Percentiles rank a stretch among this genome's conserved stretches.
Evolutionary conservation across 208 protist species (phyloP).

Genomic region (Trypanosoma theileri): DNA sequence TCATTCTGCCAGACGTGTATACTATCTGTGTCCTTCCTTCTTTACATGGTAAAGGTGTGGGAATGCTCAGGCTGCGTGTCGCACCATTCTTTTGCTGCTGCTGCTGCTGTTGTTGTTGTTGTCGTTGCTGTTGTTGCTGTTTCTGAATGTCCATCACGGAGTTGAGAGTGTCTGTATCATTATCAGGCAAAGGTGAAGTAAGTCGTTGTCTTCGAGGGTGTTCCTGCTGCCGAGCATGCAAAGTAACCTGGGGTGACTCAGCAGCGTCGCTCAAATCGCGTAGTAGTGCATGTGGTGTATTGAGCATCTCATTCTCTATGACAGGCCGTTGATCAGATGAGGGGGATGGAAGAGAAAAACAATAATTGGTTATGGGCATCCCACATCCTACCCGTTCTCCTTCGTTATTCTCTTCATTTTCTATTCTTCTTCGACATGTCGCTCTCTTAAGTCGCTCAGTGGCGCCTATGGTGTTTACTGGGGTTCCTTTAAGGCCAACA

Average conservation of each 20-base stretch:
- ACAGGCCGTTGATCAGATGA: neutral
- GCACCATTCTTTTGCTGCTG: neutral
- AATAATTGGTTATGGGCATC: neutral
- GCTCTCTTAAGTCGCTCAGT: no score
- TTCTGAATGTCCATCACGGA: no score
- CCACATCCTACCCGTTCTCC: neutral
- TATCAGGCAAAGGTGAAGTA: conserved; percentile 15
- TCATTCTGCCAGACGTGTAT: neutral
- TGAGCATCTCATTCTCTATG: neutral
- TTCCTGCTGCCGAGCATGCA: neutral
- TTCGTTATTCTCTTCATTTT: no score
- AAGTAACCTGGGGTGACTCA: neutral
- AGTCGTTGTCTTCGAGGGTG: neutral
- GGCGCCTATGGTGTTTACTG: no score
- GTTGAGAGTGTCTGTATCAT: neutral
- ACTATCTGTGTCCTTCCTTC: neutral
- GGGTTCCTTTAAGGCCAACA: no score
- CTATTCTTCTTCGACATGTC: no score
- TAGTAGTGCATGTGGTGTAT: neutral
- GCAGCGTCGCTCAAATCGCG: neutral
- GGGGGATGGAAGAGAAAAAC: neutral
- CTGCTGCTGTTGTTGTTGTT: neutral
- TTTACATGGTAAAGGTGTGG: neutral
- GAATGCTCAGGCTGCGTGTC: neutral
- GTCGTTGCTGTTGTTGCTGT: neutral